Evolutionary conservation across 164 flowering plant species (phyloP).

Genomic region (Saururus chinensis): DNA sequence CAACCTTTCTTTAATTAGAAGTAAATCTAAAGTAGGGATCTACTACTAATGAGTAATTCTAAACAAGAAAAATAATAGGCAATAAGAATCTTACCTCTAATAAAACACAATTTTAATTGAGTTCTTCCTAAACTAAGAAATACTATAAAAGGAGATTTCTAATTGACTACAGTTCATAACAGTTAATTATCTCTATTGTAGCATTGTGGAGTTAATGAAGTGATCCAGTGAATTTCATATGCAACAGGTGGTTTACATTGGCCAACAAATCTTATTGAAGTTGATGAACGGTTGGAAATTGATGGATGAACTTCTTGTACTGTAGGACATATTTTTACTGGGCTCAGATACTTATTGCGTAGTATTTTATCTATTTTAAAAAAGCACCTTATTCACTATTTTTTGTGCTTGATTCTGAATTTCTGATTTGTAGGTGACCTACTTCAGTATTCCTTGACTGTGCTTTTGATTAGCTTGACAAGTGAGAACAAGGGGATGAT

Average conservation of each 20-base stretch:
- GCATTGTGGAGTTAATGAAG: no score
- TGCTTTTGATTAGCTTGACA: conserved; percentile 73
- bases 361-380: neutral
- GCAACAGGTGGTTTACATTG: conserved; percentile 73
- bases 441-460: conserved; percentile 79
- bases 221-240: no score
- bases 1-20: no score
- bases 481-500: conserved; percentile 83
- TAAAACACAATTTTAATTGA: no score
- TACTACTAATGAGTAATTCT: no score
- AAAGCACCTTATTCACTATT: neutral
- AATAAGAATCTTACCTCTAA: no score
- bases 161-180: no score
- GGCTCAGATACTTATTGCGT: conserved; percentile 70
- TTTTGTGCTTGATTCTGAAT: neutral
- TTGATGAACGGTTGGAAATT: conserved; percentile 89
- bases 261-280: conserved; percentile 64
- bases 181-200: no score
- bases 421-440: conserved; percentile 60
- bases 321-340: conserved; percentile 83
- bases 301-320: conserved; percentile 85
- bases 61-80: no score
- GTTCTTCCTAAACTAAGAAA: no score
- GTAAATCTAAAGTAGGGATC: no score
- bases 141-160: no score